A percentile compares a stretch with the other conserved stretches of the same genome.
Evolutionary conservation across 148 eudicot species (phyloP).

Genomic region (Camellia lanceoleosa): DNA sequence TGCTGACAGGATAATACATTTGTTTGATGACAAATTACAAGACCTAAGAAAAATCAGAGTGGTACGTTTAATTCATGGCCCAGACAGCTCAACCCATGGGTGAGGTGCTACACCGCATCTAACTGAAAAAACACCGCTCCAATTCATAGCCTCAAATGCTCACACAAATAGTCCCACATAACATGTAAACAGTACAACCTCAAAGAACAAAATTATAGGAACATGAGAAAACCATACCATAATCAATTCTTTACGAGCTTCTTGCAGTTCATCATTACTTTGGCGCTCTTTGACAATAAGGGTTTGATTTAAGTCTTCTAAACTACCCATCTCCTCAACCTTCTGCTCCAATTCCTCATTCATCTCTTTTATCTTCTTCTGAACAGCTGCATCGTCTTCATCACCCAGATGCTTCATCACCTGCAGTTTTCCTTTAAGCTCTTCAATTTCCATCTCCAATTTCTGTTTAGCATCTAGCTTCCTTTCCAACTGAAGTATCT

Average conservation of each 20-base stretch:
- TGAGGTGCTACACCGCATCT: neutral
- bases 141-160: neutral
- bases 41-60: neutral
- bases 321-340: slow-evolving; percentile 40
- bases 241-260: slow-evolving; percentile 68
- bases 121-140: neutral
- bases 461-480: slow-evolving; percentile 74
- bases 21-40: slow-evolving; percentile 1
- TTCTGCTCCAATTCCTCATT: slow-evolving; percentile 54
- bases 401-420: slow-evolving; percentile 79
- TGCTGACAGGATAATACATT: neutral
- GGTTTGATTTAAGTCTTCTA: slow-evolving; percentile 53
- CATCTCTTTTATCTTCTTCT: slow-evolving; percentile 65
- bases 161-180: neutral
- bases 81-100: neutral
- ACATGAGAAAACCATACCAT: slow-evolving; percentile 37
- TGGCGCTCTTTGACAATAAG: slow-evolving; percentile 59
- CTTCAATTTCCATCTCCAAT: slow-evolving; percentile 78
- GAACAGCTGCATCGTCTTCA: slow-evolving; percentile 73
- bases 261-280: slow-evolving; percentile 87
- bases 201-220: neutral
- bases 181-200: neutral
- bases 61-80: neutral
- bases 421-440: slow-evolving; percentile 76
- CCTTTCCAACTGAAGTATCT: slow-evolving; percentile 64